These are phyloP conservation scores for Boeremia lycopersici DNA, from an alignment of 2,329 filamentous ascomycete genomes.

Conservation along the genomic window DNA sequence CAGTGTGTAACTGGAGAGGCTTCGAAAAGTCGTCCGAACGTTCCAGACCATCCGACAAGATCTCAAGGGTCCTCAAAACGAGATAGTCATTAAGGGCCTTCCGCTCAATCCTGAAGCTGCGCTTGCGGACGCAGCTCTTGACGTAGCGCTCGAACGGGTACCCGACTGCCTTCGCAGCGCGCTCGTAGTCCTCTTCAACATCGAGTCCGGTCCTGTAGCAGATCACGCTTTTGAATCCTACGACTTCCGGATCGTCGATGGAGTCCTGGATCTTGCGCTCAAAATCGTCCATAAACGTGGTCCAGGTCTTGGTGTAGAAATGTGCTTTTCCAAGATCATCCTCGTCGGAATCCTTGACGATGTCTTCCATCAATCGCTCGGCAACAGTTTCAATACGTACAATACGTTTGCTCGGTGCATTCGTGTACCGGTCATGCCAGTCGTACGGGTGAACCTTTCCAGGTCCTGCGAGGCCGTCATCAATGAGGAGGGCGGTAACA, in stretches of 20 bases:
- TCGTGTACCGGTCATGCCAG: slow-evolving; percentile 66
- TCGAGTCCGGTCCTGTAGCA: slow-evolving; percentile 79
- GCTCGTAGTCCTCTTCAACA: slow-evolving; percentile 53
- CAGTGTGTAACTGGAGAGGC: slow-evolving; percentile 83
- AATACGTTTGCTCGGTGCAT: slow-evolving; percentile 71
- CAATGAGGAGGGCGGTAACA: slow-evolving; percentile 76
- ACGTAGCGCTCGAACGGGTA: slow-evolving; percentile 51
- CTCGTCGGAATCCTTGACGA: slow-evolving; percentile 48
- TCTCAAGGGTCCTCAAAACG: slow-evolving; percentile 66
- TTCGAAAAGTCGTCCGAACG: slow-evolving; percentile 59
- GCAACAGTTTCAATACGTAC: slow-evolving; percentile 78
- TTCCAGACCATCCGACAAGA: slow-evolving; percentile 55
- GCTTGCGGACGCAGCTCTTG: slow-evolving; percentile 46
- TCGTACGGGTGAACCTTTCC: slow-evolving; percentile 63
- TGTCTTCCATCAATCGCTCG: slow-evolving; percentile 63
- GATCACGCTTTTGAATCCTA: slow-evolving; percentile 81
- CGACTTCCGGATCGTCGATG: slow-evolving; percentile 70
- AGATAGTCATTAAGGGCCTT: slow-evolving; percentile 72
- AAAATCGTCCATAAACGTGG: slow-evolving; percentile 58
- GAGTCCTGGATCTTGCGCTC: slow-evolving; percentile 60
- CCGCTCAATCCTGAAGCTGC: slow-evolving; percentile 62
- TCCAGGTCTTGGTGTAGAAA: slow-evolving; percentile 48
- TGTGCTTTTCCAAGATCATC: slow-evolving; percentile 40
- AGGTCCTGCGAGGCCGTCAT: slow-evolving; percentile 70
- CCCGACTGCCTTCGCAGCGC: slow-evolving; percentile 41